Conservation (phyloP, 805 yeast genomes). For the Torulaspora delbrueckii region DNA sequence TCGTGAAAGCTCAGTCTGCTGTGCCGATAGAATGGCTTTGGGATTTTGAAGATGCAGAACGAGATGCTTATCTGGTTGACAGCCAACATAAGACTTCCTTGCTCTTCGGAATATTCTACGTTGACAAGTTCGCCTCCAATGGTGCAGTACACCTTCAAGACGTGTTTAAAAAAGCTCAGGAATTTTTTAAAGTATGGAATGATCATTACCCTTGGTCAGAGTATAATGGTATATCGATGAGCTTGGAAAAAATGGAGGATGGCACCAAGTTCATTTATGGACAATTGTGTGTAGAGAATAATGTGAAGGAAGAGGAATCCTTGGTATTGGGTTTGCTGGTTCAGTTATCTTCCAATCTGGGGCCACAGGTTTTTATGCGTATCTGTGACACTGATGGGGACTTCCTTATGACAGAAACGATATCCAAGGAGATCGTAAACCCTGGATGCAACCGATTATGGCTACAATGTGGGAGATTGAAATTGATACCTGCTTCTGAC, state of each 20-base stretch:
- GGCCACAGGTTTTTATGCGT: slow-evolving; percentile 41
- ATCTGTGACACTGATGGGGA: slow-evolving; percentile 54
- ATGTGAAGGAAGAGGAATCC: slow-evolving; percentile 42
- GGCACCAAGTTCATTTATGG: slow-evolving; percentile 29
- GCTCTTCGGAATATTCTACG: slow-evolving; percentile 28
- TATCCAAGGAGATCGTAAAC: slow-evolving; percentile 44
- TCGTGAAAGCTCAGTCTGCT: slow-evolving; percentile 6
- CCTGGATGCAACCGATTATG: slow-evolving; percentile 48
- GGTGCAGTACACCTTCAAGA: neutral
- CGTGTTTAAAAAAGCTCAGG: neutral
- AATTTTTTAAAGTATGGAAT: slow-evolving; percentile 34
- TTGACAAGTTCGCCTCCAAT: slow-evolving; percentile 20
- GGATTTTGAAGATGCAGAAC: slow-evolving; percentile 23
- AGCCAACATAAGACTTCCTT: slow-evolving; percentile 22
- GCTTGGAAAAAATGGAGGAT: slow-evolving; percentile 17
- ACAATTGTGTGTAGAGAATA: slow-evolving; percentile 39
- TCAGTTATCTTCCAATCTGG: slow-evolving; percentile 32
- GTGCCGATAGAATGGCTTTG: slow-evolving; percentile 21
- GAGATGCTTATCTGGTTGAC: slow-evolving; percentile 16
- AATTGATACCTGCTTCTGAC: slow-evolving; percentile 39
- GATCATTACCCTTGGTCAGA: slow-evolving; percentile 42
- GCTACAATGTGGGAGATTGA: slow-evolving; percentile 42
- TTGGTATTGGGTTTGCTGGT: slow-evolving; percentile 40
- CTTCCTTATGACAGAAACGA: slow-evolving; percentile 46
- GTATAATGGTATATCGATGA: slow-evolving; percentile 25